Percentiles rank a stretch among this genome's conserved stretches.
Conservation (phyloP, 768 basidiomycete species). For the Amanita pseudoporphyria region DNA sequence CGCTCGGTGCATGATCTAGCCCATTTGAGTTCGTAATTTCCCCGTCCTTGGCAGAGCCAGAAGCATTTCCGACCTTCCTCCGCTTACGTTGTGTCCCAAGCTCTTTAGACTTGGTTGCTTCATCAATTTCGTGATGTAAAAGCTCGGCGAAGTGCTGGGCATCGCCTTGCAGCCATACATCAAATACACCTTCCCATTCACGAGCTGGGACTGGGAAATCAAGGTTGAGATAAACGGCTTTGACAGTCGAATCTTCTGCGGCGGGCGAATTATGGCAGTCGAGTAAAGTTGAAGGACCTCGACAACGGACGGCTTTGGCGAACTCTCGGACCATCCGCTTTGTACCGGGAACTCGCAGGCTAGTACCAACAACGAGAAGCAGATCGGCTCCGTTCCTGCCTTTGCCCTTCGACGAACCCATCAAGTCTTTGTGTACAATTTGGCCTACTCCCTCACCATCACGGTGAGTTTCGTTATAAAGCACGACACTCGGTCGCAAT, state of each 20-base stretch:
- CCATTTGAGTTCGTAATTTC: no score
- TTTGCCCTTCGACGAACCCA: constrained; percentile 59
- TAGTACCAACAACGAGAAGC: constrained; percentile 85
- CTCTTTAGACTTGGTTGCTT: constrained; percentile 15
- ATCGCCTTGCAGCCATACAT: constrained; percentile 84
- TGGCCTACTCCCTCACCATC: constrained; percentile 84
- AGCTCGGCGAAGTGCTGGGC: constrained; percentile 68
- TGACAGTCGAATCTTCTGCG: constrained; percentile 39
- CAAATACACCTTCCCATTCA: constrained; percentile 88
- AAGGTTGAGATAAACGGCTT: constrained; percentile 74
- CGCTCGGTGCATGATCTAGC: no score
- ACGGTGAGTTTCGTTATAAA: constrained; percentile 85
- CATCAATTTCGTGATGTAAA: constrained; percentile 48
- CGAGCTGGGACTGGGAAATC: constrained; percentile 79
- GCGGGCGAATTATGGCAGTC: constrained; percentile 17
- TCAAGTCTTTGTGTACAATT: constrained; percentile 70
- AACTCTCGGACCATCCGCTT: constrained; percentile 88
- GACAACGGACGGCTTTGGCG: constrained; percentile 61
- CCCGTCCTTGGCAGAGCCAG: no score
- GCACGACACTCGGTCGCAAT: constrained; percentile 78
- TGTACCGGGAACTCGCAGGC: constrained; percentile 81
- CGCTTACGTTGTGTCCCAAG: neutral
- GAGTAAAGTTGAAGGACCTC: constrained; percentile 24
- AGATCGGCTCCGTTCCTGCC: constrained; percentile 71
- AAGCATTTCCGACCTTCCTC: neutral